These are phyloP conservation scores for Podila clonocystis DNA, from an alignment of 192 early-diverging fungal species.

Conservation along the genomic window DNA sequence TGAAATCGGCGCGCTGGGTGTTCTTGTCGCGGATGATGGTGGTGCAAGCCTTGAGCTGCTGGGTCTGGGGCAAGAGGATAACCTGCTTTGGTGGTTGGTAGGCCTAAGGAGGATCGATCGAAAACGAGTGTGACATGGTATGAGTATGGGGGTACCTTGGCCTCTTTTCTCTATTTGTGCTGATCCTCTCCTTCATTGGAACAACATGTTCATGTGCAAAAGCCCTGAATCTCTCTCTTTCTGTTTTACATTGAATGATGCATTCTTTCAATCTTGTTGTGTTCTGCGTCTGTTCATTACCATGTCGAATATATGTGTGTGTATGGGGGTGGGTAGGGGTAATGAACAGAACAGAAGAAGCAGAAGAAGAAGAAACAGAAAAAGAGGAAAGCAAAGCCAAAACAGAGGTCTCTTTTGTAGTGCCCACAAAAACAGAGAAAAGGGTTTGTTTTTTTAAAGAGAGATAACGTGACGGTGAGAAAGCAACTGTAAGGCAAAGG, in stretches of 20 bases:
- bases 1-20: conserved; percentile 90
- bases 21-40: conserved; percentile 86
- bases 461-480: background rate
- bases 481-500: too few species aligned
- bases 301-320: conserved; percentile 24
- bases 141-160: background rate
- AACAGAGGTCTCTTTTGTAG: background rate
- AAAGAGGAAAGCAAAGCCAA: conserved; percentile 21
- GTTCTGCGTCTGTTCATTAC: too few species aligned
- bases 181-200: too few species aligned
- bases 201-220: too few species aligned
- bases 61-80: conserved; percentile 74
- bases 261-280: too few species aligned
- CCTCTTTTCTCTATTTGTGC: background rate
- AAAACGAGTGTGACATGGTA: too few species aligned
- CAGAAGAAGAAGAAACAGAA: conserved; percentile 3
- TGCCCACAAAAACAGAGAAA: background rate
- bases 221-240: too few species aligned
- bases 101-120: background rate
- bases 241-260: too few species aligned
- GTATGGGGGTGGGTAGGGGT: conserved; percentile 41
- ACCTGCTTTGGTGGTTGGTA: conserved; percentile 65
- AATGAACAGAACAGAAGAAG: conserved; percentile 49
- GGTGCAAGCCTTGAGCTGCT: conserved; percentile 82
- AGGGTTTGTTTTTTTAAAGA: background rate